These are phyloP conservation scores for Xanthoparmelia taractica DNA, from an alignment of 495 filamentous ascomycete genomes.

Conservation along the genomic window DNA sequence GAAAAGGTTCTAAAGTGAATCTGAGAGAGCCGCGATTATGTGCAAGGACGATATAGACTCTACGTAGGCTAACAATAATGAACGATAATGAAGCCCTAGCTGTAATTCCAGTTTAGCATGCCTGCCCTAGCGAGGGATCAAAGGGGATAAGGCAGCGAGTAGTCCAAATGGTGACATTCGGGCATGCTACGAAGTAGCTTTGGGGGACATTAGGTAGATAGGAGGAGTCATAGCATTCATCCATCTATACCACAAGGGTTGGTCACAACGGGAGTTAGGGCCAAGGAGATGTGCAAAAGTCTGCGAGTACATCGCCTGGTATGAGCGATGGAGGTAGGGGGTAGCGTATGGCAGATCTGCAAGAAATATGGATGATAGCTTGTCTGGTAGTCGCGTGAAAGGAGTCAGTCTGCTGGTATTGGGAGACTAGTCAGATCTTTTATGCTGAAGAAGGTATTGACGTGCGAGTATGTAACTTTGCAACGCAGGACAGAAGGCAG, in stretches of 20 bases:
- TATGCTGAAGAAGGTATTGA: no score
- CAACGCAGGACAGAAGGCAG: no score
- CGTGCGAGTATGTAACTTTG: background rate
- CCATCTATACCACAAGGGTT: no score
- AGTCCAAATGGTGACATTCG: background rate
- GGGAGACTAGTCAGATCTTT: no score
- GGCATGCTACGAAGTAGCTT: background rate
- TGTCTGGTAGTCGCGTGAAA: background rate
- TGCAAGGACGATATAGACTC: background rate
- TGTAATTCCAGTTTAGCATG: background rate
- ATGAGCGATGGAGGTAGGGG: background rate
- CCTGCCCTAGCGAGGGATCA: background rate
- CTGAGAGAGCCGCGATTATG: background rate
- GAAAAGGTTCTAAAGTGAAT: no score
- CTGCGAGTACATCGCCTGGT: no score
- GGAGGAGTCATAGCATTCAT: no score
- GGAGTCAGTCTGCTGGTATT: background rate
- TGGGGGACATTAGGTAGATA: background rate
- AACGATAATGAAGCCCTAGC: background rate
- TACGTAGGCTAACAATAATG: background rate
- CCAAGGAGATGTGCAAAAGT: no score
- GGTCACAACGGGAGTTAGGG: no score
- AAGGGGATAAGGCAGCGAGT: background rate
- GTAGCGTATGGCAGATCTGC: background rate
- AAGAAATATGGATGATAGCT: background rate